Base-by-base conservation (phyloP, 192 early-diverging fungal species). In the Cetraspora pellucida region DNA sequence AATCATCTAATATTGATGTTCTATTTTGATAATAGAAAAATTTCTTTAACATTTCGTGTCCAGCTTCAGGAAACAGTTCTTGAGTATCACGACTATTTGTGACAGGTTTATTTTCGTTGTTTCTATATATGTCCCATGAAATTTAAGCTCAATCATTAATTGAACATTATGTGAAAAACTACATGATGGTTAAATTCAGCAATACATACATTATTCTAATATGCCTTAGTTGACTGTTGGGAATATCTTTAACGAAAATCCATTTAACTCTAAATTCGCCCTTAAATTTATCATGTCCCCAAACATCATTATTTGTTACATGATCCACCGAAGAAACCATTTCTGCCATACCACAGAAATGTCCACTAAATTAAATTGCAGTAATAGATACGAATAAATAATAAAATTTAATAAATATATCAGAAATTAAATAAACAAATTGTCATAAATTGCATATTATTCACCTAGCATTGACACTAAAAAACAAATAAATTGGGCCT, bases 51-150 rank as follows among this genome's bases (percentile, higher is more conserved):
- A 89, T 78, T 68, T 84, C 77, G n/a, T 77, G 81, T 30, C 88
- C 88, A 69, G 87, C 58, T 10, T 81, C 82, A 13, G 77, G 23
- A 31, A 65, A 49, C 4, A 89, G 49, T 55, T 89, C 87, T 52
- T 89, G 88, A 17, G 87, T 89, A 70, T 89, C 88, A 0, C 88
- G 82, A n/a, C 82, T 84, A 76, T 89, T 88, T 46, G 87, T 87
- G 10, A 89, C 83, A 10, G 88, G 85, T 67, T 88, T 88, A 76
- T 85, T 84, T 57, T 89, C 85, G 55, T 88, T 88, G 19, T 64
- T 66, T 23, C 78, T 81, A n/a, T 54, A 19, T 31, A 31, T 54
- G 19, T 4, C 11, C 50, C 37, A 37, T 7, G 7, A 37, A 37
- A 37, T 37, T 37, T 37, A 37, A 37, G 7, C 37, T 6, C 37